Percentiles rank a stretch among this genome's conserved stretches.
phyloP scores from a whole-genome alignment of 2,329 filamentous ascomycete species.

The Simplicillium sp. region DNA sequence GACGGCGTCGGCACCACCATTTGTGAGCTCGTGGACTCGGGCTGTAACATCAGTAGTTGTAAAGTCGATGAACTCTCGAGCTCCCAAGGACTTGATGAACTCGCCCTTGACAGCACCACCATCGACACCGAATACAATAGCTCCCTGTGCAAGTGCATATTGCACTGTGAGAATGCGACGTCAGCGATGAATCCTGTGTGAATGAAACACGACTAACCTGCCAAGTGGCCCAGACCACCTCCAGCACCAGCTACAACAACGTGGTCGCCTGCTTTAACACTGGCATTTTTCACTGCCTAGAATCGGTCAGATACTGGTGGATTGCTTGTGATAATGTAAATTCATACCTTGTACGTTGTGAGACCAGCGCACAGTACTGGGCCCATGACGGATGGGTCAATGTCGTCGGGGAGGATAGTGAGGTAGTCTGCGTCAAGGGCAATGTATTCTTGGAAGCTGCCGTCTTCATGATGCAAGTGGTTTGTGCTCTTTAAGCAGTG shows the following conservation, averaged over 20 bases:
- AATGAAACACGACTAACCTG: conserved; percentile 3
- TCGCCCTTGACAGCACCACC: conserved; percentile 7
- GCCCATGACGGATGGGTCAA: conserved; percentile 7
- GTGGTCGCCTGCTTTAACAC: conserved; percentile 8
- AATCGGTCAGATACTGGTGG: too few species aligned
- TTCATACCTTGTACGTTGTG: conserved; percentile 9
- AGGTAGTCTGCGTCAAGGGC: conserved; percentile 7
- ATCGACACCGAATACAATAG: conserved; percentile 8
- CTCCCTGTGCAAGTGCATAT: conserved; percentile 9
- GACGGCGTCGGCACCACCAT: conserved; percentile 9
- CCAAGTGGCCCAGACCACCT: conserved; percentile 9
- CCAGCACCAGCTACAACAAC: conserved; percentile 8
- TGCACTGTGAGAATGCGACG: conserved; percentile 4
- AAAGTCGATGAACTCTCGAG: conserved; percentile 8
- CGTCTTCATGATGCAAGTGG: conserved; percentile 10
- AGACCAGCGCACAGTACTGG: conserved; percentile 9
- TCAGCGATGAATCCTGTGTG: not conserved
- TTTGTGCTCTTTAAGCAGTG: conserved; percentile 10
- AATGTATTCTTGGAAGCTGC: conserved; percentile 11
- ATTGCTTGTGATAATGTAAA: too few species aligned
- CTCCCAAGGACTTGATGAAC: conserved; percentile 7
- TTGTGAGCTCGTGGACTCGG: conserved; percentile 4
- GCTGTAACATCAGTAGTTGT: conserved; percentile 3
- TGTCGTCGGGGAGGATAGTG: conserved; percentile 5
- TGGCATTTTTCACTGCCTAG: conserved; percentile 10